These are phyloP conservation scores for Chlamydomonas sp. DNA, from an alignment of 139 green algal genomes.

Conservation along the genomic window DNA sequence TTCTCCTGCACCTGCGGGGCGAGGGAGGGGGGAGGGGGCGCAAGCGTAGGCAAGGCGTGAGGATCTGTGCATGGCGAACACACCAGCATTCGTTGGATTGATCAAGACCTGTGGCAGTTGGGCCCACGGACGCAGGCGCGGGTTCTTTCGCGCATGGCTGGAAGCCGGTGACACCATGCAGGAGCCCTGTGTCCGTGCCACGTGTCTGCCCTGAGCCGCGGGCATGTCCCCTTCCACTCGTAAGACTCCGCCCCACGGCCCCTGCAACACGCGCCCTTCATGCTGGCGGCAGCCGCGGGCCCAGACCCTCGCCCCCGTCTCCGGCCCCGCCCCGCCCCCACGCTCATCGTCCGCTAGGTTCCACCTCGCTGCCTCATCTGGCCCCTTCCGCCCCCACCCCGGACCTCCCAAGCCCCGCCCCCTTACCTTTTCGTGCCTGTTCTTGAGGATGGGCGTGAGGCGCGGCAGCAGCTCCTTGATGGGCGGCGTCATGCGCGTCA, in stretches of 20 bases:
- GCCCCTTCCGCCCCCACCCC: neutral
- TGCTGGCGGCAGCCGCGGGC: neutral
- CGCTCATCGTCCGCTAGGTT: too few species aligned
- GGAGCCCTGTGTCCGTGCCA: too few species aligned
- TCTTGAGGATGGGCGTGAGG: constrained; percentile 98
- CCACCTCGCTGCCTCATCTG: neutral
- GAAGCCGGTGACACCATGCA: too few species aligned
- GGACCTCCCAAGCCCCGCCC: neutral
- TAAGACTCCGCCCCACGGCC: too few species aligned
- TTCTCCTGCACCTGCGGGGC: constrained; percentile 91
- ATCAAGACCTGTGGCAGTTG: neutral
- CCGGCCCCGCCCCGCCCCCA: neutral
- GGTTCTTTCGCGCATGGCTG: too few species aligned
- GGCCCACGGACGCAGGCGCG: neutral
- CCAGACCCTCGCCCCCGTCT: neutral
- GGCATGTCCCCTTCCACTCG: too few species aligned
- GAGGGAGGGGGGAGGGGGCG: neutral
- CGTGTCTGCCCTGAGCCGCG: too few species aligned
- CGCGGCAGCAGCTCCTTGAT: constrained; percentile 99
- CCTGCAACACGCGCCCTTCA: too few species aligned
- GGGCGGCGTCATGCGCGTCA: constrained; percentile 98
- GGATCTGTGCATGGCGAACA: neutral
- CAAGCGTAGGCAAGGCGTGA: neutral
- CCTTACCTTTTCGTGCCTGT: constrained; percentile 84
- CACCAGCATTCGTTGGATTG: neutral